phyloP scores from a whole-genome alignment of 352 stramenopile species.

The Phytophthora foliorum region DNA sequence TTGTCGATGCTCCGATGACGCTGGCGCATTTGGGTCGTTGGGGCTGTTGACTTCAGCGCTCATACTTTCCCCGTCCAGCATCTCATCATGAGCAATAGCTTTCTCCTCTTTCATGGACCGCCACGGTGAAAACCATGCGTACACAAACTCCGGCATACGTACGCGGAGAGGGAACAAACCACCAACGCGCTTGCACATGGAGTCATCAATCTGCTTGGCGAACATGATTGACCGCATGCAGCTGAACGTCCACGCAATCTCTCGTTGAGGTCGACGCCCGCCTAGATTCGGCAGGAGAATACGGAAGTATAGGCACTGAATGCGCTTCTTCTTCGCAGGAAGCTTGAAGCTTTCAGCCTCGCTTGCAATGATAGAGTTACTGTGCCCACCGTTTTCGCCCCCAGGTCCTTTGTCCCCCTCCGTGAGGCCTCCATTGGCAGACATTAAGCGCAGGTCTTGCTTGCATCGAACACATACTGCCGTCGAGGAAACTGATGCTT shows the following conservation, averaged over 20 bases:
- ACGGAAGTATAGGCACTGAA: conserved; percentile 92
- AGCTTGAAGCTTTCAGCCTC: conserved; percentile 26
- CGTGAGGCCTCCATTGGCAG: conserved; percentile 35
- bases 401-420: conserved; percentile 17
- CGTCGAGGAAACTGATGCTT: conserved; percentile 9
- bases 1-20: conserved; percentile 48
- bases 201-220: conserved; percentile 88
- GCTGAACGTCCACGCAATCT: conserved; percentile 88
- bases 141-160: conserved; percentile 95
- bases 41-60: conserved; percentile 16
- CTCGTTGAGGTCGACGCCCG: conserved; percentile 78
- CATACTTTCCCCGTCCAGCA: neutral
- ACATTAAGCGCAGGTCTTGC: conserved; percentile 51
- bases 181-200: conserved; percentile 64
- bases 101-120: conserved; percentile 69
- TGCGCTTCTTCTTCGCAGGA: conserved; percentile 46
- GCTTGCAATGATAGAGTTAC: neutral
- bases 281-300: conserved; percentile 93
- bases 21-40: conserved; percentile 18
- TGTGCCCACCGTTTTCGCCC: neutral
- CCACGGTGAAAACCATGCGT: conserved; percentile 93
- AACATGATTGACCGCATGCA: conserved; percentile 93
- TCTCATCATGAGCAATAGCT: conserved; percentile 43
- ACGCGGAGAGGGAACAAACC: conserved; percentile 63
- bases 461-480: conserved; percentile 73